Evolutionary conservation across 257 asterid species (phyloP).

Genomic region (Misopates orontium): DNA sequence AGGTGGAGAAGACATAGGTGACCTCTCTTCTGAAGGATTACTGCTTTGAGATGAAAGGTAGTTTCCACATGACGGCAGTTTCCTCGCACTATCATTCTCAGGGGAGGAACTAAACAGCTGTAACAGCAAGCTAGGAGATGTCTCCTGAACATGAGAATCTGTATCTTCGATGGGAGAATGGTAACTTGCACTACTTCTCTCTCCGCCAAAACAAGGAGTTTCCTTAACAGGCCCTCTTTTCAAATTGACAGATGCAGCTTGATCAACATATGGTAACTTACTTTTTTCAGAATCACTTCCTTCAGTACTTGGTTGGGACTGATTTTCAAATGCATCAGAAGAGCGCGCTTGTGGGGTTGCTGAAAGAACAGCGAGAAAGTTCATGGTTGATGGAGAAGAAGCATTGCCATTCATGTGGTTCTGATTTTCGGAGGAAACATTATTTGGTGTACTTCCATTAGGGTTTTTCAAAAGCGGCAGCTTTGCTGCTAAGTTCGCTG

Average conservation of each 20-base stretch:
- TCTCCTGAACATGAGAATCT: conserved; percentile 45
- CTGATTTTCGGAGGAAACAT: conserved; percentile 38
- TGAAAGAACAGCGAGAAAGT: conserved; percentile 73
- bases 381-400: conserved; percentile 62
- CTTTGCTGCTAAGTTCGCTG: conserved; percentile 46
- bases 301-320: conserved; percentile 56
- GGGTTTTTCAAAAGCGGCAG: conserved; percentile 36
- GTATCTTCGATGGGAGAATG: conserved; percentile 59
- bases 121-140: conserved; percentile 43
- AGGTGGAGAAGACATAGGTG: conserved; percentile 71
- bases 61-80: conserved; percentile 45
- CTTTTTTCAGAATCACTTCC: conserved; percentile 72
- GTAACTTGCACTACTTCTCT: conserved; percentile 57
- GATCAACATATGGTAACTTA: conserved; percentile 51
- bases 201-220: conserved; percentile 43
- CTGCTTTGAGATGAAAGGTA: conserved; percentile 70
- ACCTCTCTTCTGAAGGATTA: conserved; percentile 65
- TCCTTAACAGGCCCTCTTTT: conserved; percentile 38
- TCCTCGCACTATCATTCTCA: conserved; percentile 48
- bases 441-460: conserved; percentile 35
- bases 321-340: conserved; percentile 41
- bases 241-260: conserved; percentile 38
- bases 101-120: conserved; percentile 69
- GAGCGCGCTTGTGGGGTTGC: conserved; percentile 38
- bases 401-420: conserved; percentile 35